A percentile compares a stretch with the other conserved stretches of the same genome.
Evolutionary conservation across 225 moss, liverwort and hornwort genomes (phyloP).

Genomic region (Antitrichia curtipendula): DNA sequence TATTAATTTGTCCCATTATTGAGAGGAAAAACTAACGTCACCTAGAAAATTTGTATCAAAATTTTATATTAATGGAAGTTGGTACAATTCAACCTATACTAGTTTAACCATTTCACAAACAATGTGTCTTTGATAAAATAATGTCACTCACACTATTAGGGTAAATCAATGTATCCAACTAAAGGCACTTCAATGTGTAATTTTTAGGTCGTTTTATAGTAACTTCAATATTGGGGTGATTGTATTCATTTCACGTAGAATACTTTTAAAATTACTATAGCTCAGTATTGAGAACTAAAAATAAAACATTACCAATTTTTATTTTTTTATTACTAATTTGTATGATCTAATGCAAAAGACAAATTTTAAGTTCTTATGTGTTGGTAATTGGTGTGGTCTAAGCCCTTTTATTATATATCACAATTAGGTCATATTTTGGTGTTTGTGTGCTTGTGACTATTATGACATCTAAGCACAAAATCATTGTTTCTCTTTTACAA

Average conservation of each 20-base stretch:
- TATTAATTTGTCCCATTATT: neutral
- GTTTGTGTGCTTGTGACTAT: neutral
- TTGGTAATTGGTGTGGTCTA: fast-evolving
- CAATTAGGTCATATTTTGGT: neutral
- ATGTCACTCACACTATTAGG: neutral
- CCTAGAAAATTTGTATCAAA: neutral
- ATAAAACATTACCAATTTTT: neutral
- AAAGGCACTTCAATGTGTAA: neutral
- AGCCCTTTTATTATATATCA: neutral
- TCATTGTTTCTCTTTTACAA: neutral
- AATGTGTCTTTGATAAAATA: neutral
- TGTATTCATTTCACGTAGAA: neutral
- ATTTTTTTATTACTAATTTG: neutral
- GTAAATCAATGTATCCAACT: neutral
- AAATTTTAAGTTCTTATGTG: neutral
- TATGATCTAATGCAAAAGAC: neutral
- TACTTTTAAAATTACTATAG: neutral
- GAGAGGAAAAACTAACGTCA: neutral
- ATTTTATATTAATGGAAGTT: neutral
- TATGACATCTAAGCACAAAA: fast-evolving
- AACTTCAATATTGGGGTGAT: neutral
- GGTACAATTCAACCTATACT: neutral
- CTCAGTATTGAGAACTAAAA: neutral
- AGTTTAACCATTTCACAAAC: neutral
- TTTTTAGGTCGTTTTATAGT: neutral